Percentiles rank a stretch among this genome's conserved stretches.
Conservation (phyloP, 352 stramenopile species). For the Phytophthora pinifolia region DNA sequence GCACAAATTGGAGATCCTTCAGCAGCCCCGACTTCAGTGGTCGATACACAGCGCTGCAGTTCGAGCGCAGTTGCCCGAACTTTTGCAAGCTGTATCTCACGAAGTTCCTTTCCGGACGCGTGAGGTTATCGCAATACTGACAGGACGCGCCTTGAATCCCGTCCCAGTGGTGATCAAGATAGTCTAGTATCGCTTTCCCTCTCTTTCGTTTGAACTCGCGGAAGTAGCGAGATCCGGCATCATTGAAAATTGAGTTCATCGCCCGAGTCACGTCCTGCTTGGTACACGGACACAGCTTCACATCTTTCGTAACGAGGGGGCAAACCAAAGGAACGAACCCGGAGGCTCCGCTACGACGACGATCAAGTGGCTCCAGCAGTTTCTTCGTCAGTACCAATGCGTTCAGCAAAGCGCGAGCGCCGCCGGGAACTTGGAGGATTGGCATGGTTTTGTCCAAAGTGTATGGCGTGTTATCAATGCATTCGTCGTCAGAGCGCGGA, state of each 20-base stretch:
- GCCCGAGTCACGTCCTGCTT: background rate
- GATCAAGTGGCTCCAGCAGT: background rate
- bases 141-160: background rate
- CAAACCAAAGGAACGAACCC: conserved; percentile 2
- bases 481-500: background rate
- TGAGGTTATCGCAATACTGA: background rate
- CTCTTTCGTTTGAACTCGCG: conserved; percentile 1
- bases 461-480: background rate
- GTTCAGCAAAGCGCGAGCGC: conserved; percentile 1
- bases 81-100: too few species aligned
- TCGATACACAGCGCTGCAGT: background rate
- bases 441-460: conserved; percentile 1
- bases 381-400: conserved; percentile 1
- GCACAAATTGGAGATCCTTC: background rate
- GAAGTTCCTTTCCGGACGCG: too few species aligned
- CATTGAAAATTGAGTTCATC: conserved; percentile 1
- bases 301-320: background rate
- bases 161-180: conserved; percentile 5
- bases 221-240: conserved; percentile 4
- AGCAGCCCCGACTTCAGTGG: conserved; percentile 1
- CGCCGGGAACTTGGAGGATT: background rate
- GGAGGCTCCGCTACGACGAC: background rate
- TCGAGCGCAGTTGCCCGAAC: too few species aligned
- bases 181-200: background rate
- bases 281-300: background rate